A percentile compares a stretch with the other conserved stretches of the same genome.
phyloP scores from a whole-genome alignment of 75 land plant genomes.

The Adiantum capillusveneris region DNA sequence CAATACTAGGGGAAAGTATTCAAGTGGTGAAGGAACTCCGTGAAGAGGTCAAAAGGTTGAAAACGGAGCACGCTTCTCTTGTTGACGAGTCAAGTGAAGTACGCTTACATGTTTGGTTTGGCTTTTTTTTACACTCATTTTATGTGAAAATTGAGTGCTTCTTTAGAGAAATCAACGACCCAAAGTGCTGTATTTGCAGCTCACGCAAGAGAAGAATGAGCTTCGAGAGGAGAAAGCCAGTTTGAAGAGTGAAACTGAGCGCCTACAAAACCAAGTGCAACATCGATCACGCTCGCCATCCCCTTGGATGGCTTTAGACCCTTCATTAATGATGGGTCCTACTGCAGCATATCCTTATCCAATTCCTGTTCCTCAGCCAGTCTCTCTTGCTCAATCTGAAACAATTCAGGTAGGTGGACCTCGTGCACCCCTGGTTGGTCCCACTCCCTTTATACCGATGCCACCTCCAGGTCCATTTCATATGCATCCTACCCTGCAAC shows the following conservation, averaged over 20 bases:
- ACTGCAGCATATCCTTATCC: slow-evolving; percentile 29
- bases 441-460: slow-evolving; percentile 19
- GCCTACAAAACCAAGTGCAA: slow-evolving; percentile 66
- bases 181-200: slow-evolving; percentile 23
- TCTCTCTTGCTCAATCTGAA: slow-evolving; percentile 18
- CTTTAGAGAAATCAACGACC: too few species aligned
- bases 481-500: slow-evolving; percentile 70
- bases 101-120: slow-evolving; percentile 2
- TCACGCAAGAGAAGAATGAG: slow-evolving; percentile 94
- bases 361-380: slow-evolving; percentile 11
- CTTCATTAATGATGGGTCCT: slow-evolving; percentile 52
- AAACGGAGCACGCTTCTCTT: slow-evolving; percentile 63
- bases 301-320: slow-evolving; percentile 80
- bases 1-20: slow-evolving; percentile 78
- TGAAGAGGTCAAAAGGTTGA: slow-evolving; percentile 73
- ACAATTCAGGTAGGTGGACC: slow-evolving; percentile 6
- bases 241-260: slow-evolving; percentile 75
- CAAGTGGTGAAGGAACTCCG: slow-evolving; percentile 84
- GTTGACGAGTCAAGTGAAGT: slow-evolving; percentile 91
- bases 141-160: too few species aligned
- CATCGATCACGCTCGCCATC: slow-evolving; percentile 59
- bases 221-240: slow-evolving; percentile 85
- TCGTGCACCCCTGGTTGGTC: neutral
- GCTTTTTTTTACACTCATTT: too few species aligned
- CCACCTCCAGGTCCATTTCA: slow-evolving; percentile 59